Base-by-base conservation (phyloP, 345 rosid genomes). In the Orychophragmus violaceus region DNA sequence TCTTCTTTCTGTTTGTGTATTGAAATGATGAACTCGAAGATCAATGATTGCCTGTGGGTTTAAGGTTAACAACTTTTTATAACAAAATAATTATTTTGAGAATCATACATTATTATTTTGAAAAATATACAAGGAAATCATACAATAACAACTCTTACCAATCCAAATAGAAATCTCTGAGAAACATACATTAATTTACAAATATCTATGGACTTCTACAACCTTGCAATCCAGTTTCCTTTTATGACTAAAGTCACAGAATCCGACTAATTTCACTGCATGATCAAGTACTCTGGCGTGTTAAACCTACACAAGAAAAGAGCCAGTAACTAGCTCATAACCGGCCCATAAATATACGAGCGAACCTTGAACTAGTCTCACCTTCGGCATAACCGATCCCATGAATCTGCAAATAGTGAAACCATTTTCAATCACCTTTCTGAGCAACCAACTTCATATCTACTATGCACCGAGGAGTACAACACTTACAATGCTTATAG, bases 111-210 rank as follows among this genome's bases (percentile, higher is more conserved):
- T n/a, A n/a, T n/a, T n/a, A n/a, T n/a, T n/a, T n/a, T n/a, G n/a
- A 29, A 7, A 29, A 29, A 16, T 41, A 41, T 37, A 37, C 8
- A 37, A 14, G 14, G 63, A 33, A 22, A 32, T 16, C 39, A 11
- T 52, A 69, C 59, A 60, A 22, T 8, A 41, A 52, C 24, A 69
- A 8, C 55, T 62, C 61, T 69, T 60, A 36, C 58, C 49, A 48
- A 60, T 53, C 48, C 49, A 24, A 17, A 0, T 2, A 24, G 32
- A 12, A 55, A 65, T 72, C 48, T 59, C 55, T 30, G n/a, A 41
- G 30, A 58, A 57, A 17, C 37, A 65, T 22, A 39, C 18, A 59
- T 12, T 59, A 49, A 65, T 65, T 39, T 65, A 72, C 71, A 65
- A 12, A 28, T 37, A 23, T 42, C 44, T 70, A 39, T 53, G 13